Base-by-base conservation (phyloP, 352 stramenopile genomes). In the Phytophthora syringae region DNA sequence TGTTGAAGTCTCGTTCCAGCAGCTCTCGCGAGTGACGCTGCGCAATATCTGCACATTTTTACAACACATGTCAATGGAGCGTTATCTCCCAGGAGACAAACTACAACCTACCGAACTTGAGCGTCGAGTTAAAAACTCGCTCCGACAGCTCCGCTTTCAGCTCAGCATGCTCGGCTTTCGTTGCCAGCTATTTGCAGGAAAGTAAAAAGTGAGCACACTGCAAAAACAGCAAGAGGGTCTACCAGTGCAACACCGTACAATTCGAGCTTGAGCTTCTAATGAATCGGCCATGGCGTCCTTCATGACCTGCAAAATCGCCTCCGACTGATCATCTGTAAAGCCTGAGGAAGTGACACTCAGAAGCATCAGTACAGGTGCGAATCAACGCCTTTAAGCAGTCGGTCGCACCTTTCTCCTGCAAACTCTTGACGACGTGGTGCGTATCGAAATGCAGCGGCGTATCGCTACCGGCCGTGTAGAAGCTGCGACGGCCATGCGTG, bases 1-100 rank as follows among this genome's bases (percentile, higher is more conserved):
- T 94, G 72, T 93, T 96, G 57, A 96, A 96, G 74, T 96, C 88
- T 27, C 88, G 83, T 60, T 94, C 88, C 18, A 94, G 81, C 40
- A 96, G 79, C 79, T 96, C 88, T 27, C 88, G 86, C 63, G 89
- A 93, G 70, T 96, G 88, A 18, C 88, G 86, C 63, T 96, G 88
- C n/a, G 88, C 84, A 66, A 96, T 94, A 52, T 96, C 88, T 95
- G 42, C 20, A 36, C 16, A 27, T 32, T 32, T 32, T 32, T 9
- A 32, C 27, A 32, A 32, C 22, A 52, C 11, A 49, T 12, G 36
- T 63, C 40, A 70, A 53, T 34, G 40, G 7, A 11, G 12, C 20
- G 20, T 1, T 32, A 42, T 6, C 21, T 7, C 54, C 27, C 52
- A 5, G 9, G 2, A 18, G 7, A 20, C 5, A 7, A 36, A 63